Evolutionary conservation across 441 rosid species (phyloP), one percentile per base, ranked within the genome.

Genomic region (Erodium texanum): DNA sequence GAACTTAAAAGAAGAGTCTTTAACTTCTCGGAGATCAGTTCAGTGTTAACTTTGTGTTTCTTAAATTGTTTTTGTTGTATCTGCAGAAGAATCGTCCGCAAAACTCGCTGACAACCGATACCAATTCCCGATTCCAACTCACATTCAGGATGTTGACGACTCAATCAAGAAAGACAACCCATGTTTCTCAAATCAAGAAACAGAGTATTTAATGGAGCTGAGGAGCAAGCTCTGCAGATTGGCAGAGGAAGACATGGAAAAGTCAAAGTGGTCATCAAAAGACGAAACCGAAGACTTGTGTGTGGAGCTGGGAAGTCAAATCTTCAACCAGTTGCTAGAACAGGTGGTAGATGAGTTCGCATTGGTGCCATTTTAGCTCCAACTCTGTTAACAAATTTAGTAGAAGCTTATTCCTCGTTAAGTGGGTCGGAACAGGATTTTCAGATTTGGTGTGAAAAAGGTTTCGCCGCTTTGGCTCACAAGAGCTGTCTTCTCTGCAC

Each of bases 201-300:
- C 76, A 10, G 80, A 81, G 18, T 67, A 68, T 73, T 80, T 43
- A 43, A 43, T 43, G 50, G 50, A 43, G 50, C 50, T 43, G 50
- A 43, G 50, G 50, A 43, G 50, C 50, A 43, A 43, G 50, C 50
- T 43, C 14, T 43, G 50, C 50, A 43, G 50, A 43, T 43, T 43
- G n/a, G 50, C 50, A 43, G 50, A 43, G 50, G 50, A 43, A 43
- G 50, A 43, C 50, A 14, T 43, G 10, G 50, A 43, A 43, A 14
- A 43, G 50, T 43, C 50, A 43, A 43, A 43, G 50, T 43, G 50
- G 50, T 43, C 50, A 43, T 3, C 15, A 14, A 43, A 43, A 9
- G 50, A 43, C 12, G 50, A 43, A 43, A 43, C 15, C 15, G 50
- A 10, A 43, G 50, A 43, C 50, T 11, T 43, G 50, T 43, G 50